Conservation (phyloP, 2,329 filamentous ascomycete species). For the Leptographium galeiforme region DNA sequence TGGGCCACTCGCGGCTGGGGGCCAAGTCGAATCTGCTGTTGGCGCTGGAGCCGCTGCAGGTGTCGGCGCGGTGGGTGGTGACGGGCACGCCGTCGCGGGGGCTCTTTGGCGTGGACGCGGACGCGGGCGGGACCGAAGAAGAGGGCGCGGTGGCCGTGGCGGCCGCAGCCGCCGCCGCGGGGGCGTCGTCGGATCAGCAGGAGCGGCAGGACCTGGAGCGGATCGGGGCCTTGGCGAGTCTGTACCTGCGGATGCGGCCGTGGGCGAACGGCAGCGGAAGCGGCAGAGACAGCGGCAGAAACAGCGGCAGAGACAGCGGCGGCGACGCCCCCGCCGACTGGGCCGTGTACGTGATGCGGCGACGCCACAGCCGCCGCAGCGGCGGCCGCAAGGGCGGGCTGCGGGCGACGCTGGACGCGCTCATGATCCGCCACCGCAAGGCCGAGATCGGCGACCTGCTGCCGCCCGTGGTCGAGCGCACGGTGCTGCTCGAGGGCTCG, state of each 20-base stretch:
- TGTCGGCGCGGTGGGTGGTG: conserved; percentile 75
- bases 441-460: conserved; percentile 57
- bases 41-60: conserved; percentile 37
- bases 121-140: background rate
- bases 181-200: conserved; percentile 29
- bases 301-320: too few species aligned
- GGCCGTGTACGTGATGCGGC: conserved; percentile 56
- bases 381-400: conserved; percentile 50
- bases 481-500: conserved; percentile 65
- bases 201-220: conserved; percentile 53
- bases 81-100: conserved; percentile 82
- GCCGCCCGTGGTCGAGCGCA: conserved; percentile 57
- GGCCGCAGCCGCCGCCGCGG: too few species aligned
- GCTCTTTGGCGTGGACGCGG: conserved; percentile 56
- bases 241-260: conserved; percentile 64
- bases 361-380: conserved; percentile 34
- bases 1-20: conserved; percentile 49
- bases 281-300: too few species aligned
- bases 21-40: conserved; percentile 42
- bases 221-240: conserved; percentile 48
- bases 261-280: conserved; percentile 64
- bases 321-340: conserved; percentile 50
- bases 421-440: conserved; percentile 69
- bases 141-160: too few species aligned
- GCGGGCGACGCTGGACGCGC: conserved; percentile 54